Conservation (phyloP, 306 rosid species). For the Vicia sativa region DNA sequence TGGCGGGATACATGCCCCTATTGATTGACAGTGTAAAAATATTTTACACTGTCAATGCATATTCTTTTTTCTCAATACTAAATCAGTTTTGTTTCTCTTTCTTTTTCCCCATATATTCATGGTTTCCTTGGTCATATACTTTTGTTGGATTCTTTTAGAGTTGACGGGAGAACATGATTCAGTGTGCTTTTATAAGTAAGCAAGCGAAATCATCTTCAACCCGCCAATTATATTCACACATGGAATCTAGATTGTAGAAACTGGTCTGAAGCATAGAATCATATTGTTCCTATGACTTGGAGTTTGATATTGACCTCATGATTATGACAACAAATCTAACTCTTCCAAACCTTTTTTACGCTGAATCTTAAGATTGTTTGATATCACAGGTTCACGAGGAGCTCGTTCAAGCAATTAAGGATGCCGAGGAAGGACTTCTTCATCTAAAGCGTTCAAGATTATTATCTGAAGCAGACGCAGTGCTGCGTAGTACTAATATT, state of each 20-base stretch:
- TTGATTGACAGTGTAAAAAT: no score
- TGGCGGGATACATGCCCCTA: no score
- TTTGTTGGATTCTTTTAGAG: conserved; percentile 19
- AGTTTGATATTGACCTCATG: conserved; percentile 6
- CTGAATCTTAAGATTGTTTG: conserved; percentile 11
- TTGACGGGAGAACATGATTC: not conserved
- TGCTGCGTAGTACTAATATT: conserved; percentile 43
- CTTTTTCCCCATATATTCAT: not conserved
- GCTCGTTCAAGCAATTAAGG: conserved; percentile 83
- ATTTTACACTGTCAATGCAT: no score
- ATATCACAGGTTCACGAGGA: conserved; percentile 72
- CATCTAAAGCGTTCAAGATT: conserved; percentile 79
- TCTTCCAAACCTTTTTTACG: conserved; percentile 18
- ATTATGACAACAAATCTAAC: not conserved
- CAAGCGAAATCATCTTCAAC: not conserved
- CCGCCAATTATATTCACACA: not conserved
- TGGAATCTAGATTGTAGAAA: conserved; percentile 4
- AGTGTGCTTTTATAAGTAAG: conserved; percentile 1
- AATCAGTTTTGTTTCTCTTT: not conserved
- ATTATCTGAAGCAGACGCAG: conserved; percentile 72
- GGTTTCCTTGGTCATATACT: not conserved
- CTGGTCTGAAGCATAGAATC: not conserved
- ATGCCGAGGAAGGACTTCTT: conserved; percentile 89
- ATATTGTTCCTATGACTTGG: not conserved
- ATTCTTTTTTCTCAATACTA: no score